These are phyloP conservation scores for Chenopodium formosanum DNA, from an alignment of 148 eudicot species.

Conservation along the genomic window DNA sequence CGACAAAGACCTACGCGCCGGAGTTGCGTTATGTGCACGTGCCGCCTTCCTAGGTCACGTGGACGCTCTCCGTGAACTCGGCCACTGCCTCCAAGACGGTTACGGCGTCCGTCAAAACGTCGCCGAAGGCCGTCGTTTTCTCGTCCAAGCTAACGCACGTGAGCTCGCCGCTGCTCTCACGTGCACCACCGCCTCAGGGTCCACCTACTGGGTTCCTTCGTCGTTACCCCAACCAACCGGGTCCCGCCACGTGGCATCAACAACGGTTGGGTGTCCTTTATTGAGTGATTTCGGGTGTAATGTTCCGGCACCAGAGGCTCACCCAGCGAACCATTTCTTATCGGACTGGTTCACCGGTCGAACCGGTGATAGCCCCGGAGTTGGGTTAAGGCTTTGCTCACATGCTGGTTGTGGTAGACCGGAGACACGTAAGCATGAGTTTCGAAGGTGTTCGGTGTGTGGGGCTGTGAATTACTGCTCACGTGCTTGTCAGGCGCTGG, in stretches of 20 bases:
- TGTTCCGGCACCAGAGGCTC: conserved; percentile 70
- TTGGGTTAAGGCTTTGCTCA: conserved; percentile 43
- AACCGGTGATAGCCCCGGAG: not conserved
- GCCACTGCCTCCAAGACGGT: conserved; percentile 98
- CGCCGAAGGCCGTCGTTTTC: conserved; percentile 74
- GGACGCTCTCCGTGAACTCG: conserved; percentile 87
- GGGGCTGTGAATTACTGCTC: conserved; percentile 68
- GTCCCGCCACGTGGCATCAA: conserved; percentile 1
- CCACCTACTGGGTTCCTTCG: not conserved
- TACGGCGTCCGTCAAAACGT: conserved; percentile 86
- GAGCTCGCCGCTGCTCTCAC: conserved; percentile 67
- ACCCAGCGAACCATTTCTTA: conserved; percentile 67
- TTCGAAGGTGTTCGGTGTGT: conserved; percentile 64
- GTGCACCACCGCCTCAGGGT: conserved; percentile 17
- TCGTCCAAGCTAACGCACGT: conserved; percentile 91
- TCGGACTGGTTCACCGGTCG: conserved; percentile 51
- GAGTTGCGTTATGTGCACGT: conserved; percentile 85
- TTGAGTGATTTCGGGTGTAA: conserved; percentile 84
- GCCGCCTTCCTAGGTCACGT: conserved; percentile 90
- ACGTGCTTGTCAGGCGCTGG: conserved; percentile 69
- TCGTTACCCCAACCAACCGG: not conserved
- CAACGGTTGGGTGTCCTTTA: conserved; percentile 48
- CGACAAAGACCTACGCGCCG: conserved; percentile 83
- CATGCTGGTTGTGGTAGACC: conserved; percentile 58
- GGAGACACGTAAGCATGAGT: conserved; percentile 62